Base-by-base conservation (phyloP, 2,329 filamentous ascomycete genomes). In the Nemania abortiva region DNA sequence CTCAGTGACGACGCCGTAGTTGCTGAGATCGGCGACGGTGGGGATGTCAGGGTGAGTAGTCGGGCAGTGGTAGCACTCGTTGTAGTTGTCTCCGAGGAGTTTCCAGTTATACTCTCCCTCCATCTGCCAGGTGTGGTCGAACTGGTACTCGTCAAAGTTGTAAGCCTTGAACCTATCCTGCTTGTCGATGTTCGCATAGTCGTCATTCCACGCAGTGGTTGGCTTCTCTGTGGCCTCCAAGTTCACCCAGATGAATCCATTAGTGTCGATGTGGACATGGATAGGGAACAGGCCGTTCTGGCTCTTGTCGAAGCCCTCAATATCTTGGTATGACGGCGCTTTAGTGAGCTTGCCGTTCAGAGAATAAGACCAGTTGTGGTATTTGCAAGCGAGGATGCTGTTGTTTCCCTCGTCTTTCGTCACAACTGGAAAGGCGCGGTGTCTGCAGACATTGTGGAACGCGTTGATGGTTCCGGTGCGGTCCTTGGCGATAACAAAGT, bases 31-130 rank as follows among this genome's bases (percentile, higher is more conserved):
- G 53, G 87, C 84, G n/a, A 90, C 82, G 50, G 82, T 81, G 4
- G 86, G 82, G 37, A 89, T 85, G 66, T 88, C 86, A 2, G 88
- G 87, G 72, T 90, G 88, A 1, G 87, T 85, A 0, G 85, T 86
- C 59, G 85, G 84, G 80, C 87, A 90, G 80, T 90, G 88, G 73
- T 90, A 91, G 75, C 88, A 90, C 75, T 89, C 88, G 76, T 91
- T 91, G 81, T 89, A 91, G 80, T 90, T 90, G 75, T 90, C 88
- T 15, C 85, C 84, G 37, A 88, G 77, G 27, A 86, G 84, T 79
- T 89, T 89, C 87, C 87, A 89, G 80, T 89, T 89, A 75, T 85
- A 87, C 37, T 84, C 82, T 0, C 84, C 84, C 57, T 87, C 83
- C 83, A 88, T 85, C 72, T 87, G 83, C 85, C 86, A 89, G 37